Evolutionary conservation across 2,329 filamentous ascomycete species (phyloP).

Genomic region (Scleromitrula shiraiana): DNA sequence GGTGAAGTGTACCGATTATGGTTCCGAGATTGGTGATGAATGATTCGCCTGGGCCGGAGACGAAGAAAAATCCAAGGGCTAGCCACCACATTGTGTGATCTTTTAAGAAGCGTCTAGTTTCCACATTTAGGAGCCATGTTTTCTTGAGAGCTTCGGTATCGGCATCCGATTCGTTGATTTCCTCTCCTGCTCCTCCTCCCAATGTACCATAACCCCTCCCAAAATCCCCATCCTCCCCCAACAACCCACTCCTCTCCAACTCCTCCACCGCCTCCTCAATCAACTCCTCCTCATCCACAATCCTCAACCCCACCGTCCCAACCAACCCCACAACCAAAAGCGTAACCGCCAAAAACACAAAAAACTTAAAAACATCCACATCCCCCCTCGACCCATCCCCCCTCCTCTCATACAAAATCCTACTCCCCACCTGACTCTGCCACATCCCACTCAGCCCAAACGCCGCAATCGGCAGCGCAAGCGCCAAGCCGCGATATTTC

Average conservation of each 20-base stretch:
- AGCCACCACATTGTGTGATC: slow-evolving; percentile 97
- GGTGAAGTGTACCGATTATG: slow-evolving; percentile 78
- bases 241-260: slow-evolving; percentile 77
- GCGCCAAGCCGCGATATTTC: slow-evolving; percentile 76
- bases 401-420: slow-evolving; percentile 62
- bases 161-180: slow-evolving; percentile 35
- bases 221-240: slow-evolving; percentile 70
- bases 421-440: slow-evolving; percentile 80
- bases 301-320: slow-evolving; percentile 64
- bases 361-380: slow-evolving; percentile 75
- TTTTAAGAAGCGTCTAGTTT: slow-evolving; percentile 74
- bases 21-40: slow-evolving; percentile 98
- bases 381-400: slow-evolving; percentile 56
- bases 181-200: slow-evolving; percentile 24
- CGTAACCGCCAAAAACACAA: slow-evolving; percentile 72
- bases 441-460: slow-evolving; percentile 95
- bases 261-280: slow-evolving; percentile 88
- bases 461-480: slow-evolving; percentile 83
- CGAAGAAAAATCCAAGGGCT: slow-evolving; percentile 82
- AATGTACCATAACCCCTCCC: slow-evolving; percentile 57
- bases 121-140: slow-evolving; percentile 82
- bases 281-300: slow-evolving; percentile 78
- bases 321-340: slow-evolving; percentile 63
- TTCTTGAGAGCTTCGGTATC: slow-evolving; percentile 60
- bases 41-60: slow-evolving; percentile 73